Base-by-base conservation (phyloP, 768 basidiomycete species). In the Obba rivulosa region DNA sequence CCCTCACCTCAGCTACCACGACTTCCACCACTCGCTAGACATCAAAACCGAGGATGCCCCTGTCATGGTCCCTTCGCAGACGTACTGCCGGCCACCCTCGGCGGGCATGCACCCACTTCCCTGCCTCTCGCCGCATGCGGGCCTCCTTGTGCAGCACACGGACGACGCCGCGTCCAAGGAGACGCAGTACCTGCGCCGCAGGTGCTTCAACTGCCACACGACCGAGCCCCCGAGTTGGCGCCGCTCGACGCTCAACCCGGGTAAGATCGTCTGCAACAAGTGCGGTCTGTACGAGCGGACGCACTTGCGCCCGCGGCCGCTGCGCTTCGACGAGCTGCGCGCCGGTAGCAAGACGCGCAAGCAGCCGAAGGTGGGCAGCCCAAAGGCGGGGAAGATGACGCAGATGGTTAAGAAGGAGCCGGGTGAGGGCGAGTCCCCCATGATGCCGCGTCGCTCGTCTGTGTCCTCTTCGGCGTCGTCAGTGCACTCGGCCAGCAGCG, bases 231-330 rank as follows among this genome's bases (percentile, higher is more conserved):
- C 90, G 7, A 83, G 80, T 21, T 92, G 90, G 90, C 83, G 90
- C 46, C 80, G 90, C 39, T 85, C 81, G 24, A 92, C 90, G 4
- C 83, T 92, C 60, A 89, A 90, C 66, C 87, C 87, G 0, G 90
- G 90, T 55, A 92, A 92, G 69, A 92, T 92, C 60, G 90, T 92
- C 39, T 92, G 90, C 77, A 92, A 92, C 77, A 92, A 92, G 72
- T 92, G 90, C 55, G 90, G 90, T 9, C 76, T 92, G 34, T 92
- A 92, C 60, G 90, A 92, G 66, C 87, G 90, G 61, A 92, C 90
- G 11, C 90, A 92, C 56, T 67, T 92, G 47, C 79, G 90, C 20
- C 80, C 89, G 4, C 77, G 90, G 11, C 90, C 90, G 8, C 74
- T 91, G 16, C 83, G 89, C 46, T 92, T 92, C 53, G 90, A 92